Percentiles rank a stretch among this genome's conserved stretches.
Conservation (phyloP, 1,284 basidiomycete genomes). For the Cryptococcus sp. region DNA sequence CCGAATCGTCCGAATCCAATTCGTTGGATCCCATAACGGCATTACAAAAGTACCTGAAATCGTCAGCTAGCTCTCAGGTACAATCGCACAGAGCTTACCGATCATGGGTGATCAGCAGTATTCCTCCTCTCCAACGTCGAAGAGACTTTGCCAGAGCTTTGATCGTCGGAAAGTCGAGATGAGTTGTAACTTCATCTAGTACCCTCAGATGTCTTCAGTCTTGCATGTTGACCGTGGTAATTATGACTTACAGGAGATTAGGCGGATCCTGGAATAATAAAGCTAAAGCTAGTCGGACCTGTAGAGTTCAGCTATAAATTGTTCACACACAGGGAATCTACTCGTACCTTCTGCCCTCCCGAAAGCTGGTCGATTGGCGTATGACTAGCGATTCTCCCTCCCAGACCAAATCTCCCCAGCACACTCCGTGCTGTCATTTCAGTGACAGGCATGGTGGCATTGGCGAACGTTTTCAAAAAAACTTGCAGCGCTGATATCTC, state of each 20-base stretch:
- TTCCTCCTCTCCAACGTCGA: slow-evolving; percentile 55
- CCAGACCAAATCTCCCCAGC: slow-evolving; percentile 55
- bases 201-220: slow-evolving; percentile 55
- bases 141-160: slow-evolving; percentile 58
- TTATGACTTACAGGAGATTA: slow-evolving; percentile 28
- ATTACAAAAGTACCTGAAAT: background rate
- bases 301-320: background rate
- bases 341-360: slow-evolving; percentile 54
- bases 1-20: background rate
- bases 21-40: background rate
- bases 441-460: no score
- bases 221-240: slow-evolving; percentile 8
- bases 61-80: background rate
- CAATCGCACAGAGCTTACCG: slow-evolving; percentile 41
- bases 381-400: slow-evolving; percentile 51
- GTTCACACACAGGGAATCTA: background rate
- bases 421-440: slow-evolving; percentile 52
- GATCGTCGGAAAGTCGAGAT: slow-evolving; percentile 64
- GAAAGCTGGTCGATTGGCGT: slow-evolving; percentile 53
- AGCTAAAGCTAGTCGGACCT: slow-evolving; percentile 47
- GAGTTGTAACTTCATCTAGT: slow-evolving; percentile 66
- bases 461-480: no score
- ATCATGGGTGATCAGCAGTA: slow-evolving; percentile 67
- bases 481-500: slow-evolving; percentile 32
- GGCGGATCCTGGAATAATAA: slow-evolving; percentile 38